Evolutionary conservation across 768 basidiomycete species (phyloP).

Genomic region (Saitozyma sp.): DNA sequence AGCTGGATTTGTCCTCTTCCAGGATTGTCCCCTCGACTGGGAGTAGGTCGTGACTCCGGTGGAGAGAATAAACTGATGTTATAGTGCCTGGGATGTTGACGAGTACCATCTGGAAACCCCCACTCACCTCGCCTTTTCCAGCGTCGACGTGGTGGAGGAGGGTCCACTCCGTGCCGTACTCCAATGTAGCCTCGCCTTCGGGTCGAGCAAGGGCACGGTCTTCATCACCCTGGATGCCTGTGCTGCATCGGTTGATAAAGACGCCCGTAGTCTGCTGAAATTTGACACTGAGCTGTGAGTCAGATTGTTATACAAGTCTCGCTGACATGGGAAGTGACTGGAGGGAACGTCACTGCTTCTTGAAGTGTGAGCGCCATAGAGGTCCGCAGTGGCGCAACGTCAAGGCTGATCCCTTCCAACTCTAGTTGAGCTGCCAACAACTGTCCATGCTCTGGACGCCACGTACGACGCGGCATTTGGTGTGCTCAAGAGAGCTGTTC

Average conservation of each 20-base stretch:
- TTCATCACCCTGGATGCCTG: slow-evolving; percentile 83
- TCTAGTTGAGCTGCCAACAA: slow-evolving; percentile 84
- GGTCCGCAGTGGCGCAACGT: no score
- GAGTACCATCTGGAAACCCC: slow-evolving; percentile 84
- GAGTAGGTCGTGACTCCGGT: slow-evolving; percentile 55
- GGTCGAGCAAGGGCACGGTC: slow-evolving; percentile 63
- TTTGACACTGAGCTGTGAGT: slow-evolving; percentile 56
- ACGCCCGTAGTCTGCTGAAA: slow-evolving; percentile 73
- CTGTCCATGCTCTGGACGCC: slow-evolving; percentile 77
- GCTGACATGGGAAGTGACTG: no score
- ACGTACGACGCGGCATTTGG: slow-evolving; percentile 95
- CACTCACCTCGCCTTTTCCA: slow-evolving; percentile 67
- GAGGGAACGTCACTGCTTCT: slow-evolving; percentile 82
- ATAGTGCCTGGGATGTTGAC: slow-evolving; percentile 69
- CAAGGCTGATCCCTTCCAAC: no score
- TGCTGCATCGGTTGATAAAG: slow-evolving; percentile 58
- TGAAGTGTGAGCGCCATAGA: no score
- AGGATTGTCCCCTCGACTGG: slow-evolving; percentile 61
- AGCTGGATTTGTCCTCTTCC: slow-evolving; percentile 84
- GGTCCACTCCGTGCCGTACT: not conserved
- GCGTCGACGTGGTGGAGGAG: slow-evolving; percentile 68
- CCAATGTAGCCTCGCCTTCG: slow-evolving; percentile 61
- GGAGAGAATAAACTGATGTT: not conserved
- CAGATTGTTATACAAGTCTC: no score
- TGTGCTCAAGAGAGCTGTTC: slow-evolving; percentile 79